Conservation (phyloP, 192 early-diverging fungal genomes). For the Chytriomyces confervae region DNA sequence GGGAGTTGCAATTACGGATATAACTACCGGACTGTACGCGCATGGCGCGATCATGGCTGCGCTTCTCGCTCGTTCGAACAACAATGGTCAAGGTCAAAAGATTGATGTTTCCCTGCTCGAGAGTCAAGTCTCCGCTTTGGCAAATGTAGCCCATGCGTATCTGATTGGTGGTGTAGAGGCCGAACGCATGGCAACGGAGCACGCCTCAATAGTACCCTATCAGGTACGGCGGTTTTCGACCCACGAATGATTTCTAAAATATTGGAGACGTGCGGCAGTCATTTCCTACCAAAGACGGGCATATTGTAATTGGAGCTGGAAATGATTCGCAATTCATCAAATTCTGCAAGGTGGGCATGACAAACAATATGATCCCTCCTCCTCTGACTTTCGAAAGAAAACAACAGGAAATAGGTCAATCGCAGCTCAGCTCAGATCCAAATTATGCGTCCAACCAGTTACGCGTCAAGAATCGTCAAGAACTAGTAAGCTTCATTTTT, state of each 20-base stretch:
- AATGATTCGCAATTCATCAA: conserved; percentile 85
- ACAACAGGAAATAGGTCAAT: too few relatives aligned
- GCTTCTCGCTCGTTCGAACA: conserved; percentile 67
- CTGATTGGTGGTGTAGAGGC: conserved; percentile 77
- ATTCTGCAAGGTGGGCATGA: conserved; percentile 63
- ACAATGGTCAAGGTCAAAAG: conserved; percentile 74
- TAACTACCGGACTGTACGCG: conserved; percentile 76
- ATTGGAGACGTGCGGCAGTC: conserved; percentile 49
- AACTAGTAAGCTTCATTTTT: conserved; percentile 49
- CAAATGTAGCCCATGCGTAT: conserved; percentile 89
- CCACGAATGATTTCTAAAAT: conserved; percentile 61
- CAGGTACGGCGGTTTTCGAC: conserved; percentile 70
- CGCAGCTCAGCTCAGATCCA: conserved; percentile 53
- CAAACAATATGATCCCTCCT: background rate
- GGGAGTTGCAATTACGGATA: conserved; percentile 95
- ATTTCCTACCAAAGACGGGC: conserved; percentile 76
- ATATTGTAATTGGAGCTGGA: conserved; percentile 88
- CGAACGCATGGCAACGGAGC: conserved; percentile 82
- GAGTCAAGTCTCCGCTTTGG: conserved; percentile 83
- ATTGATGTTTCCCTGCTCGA: conserved; percentile 90
- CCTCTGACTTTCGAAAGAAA: too few relatives aligned
- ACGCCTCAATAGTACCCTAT: conserved; percentile 94
- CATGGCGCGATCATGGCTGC: conserved; percentile 92
- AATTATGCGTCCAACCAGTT: conserved; percentile 72
- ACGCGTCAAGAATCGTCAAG: conserved; percentile 75